Base-by-base conservation (phyloP, 805 yeast genomes). In the Saccharomycopsis amapae region DNA sequence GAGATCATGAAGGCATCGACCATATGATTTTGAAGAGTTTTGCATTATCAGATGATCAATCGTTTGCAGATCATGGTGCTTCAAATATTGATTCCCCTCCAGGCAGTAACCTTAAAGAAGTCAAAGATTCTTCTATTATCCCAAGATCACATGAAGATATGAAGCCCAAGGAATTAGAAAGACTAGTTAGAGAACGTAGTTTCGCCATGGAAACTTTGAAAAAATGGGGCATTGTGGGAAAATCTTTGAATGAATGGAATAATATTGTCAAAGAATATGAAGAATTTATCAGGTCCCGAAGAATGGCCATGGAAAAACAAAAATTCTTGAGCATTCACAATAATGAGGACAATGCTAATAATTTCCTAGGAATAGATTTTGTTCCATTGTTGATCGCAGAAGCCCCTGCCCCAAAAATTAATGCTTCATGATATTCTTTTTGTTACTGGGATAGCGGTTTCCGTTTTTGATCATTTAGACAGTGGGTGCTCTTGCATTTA, bases 241-340 rank as follows among this genome's bases (percentile, higher is more conserved):
- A 69, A 45, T 64, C 75, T 6, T 54, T 78, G 42, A 73, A 70
- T 53, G 84, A 77, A 53, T 73, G 79, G 72, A 69, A 71, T 46
- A 26, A 47, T 3, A 58, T 66, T 35, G 71, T 75, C 19, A 64
- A 66, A 12, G 79, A 74, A 53, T 72, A 72, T 56, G 75, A 71
- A 52, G 44, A 49, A 4, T 74, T 65, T 48, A 57, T 71, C 48
- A 56, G 55, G 43, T 55, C 54, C 5, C 30, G 42, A n/a, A 38
- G 24, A 32, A 20, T 17, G 58, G 61, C 47, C 53, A 17, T 40
- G 19, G 57, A 53, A 22, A 53, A 52, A 22, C 50, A 50, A 43
- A 53, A 49, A 46, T 51, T 45, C 4, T 49, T 48, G 42, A 55
- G 46, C 40, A 48, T 46, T 39, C n/a, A 26, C 32, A 42, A 45